Base-by-base conservation (phyloP, 2,329 filamentous ascomycete species). In the Dothidotthia symphoricarpi region DNA sequence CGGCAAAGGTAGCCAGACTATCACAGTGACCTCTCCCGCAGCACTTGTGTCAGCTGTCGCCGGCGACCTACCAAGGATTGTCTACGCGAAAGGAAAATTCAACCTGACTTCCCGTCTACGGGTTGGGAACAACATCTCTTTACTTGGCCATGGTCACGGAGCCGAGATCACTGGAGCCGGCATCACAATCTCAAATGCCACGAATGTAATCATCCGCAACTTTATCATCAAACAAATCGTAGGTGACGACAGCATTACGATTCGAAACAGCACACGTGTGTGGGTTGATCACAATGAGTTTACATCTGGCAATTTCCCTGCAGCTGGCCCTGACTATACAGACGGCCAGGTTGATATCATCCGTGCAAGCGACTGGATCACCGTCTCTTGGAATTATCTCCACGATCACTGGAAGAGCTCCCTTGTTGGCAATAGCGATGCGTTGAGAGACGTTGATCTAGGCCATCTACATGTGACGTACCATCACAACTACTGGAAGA, bases 211-310 rank as follows among this genome's bases (percentile, higher is more conserved):
- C 46, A 61, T 84, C 41, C 76, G 78, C 24, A 84, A 84, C 69
- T 63, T 84, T 40, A 74, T 73, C 44, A 80, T 83, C 49, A 66
- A 72, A 42, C 76, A 80, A 49, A 81, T 83, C 26, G 55, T 70
- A 14, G 78, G 78, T 16, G 67, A 67, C 19, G 81, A 84, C 50
- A 79, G 75, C 41, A 77, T 84, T 47, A 76, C 73, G 41, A 77
- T 83, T 41, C 74, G 82, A 62, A 67, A 68, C 25, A 75, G 75
- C 33, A 77, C 62, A 26, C 81, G 83, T 45, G 74, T 65, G 4
- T 64, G 82, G 82, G 71, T 86, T 35, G 82, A 86, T 63, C 82
- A 85, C 69, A 75, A 75, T 57, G 82, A 86, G 45, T 73, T 86
- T 19, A 79, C 75, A 3, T 80, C 77, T 19, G 75, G 83, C 60